These are phyloP conservation scores for Colletotrichum simmondsii DNA, from an alignment of 2,329 filamentous ascomycete genomes.

Conservation along the genomic window DNA sequence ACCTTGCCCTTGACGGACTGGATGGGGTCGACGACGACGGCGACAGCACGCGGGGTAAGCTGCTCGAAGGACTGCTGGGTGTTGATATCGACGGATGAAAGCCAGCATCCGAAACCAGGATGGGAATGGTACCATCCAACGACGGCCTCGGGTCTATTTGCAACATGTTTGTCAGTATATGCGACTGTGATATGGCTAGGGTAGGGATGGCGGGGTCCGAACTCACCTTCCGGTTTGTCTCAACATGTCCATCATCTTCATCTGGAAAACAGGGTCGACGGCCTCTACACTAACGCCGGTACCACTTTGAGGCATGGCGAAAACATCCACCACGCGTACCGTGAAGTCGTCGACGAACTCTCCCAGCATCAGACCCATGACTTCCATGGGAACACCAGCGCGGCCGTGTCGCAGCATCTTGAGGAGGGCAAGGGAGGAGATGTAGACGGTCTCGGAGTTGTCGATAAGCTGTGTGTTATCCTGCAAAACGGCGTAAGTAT, in stretches of 20 bases:
- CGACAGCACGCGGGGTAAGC: slow-evolving; percentile 94
- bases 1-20: slow-evolving; percentile 99
- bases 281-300: slow-evolving; percentile 98
- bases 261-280: slow-evolving; percentile 98
- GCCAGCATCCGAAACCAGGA: slow-evolving; percentile 98
- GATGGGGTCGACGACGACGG: slow-evolving; percentile 97
- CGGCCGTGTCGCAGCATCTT: slow-evolving; percentile 99
- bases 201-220: slow-evolving; percentile 12
- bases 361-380: slow-evolving; percentile 99
- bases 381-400: slow-evolving; percentile 98
- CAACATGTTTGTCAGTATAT: slow-evolving; percentile 17
- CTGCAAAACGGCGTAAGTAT: slow-evolving; percentile 54
- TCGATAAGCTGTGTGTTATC: slow-evolving; percentile 94
- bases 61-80: slow-evolving; percentile 99
- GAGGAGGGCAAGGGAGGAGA: slow-evolving; percentile 93
- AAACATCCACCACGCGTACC: slow-evolving; percentile 97
- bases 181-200: neutral
- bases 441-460: slow-evolving; percentile 99
- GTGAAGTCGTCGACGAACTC: slow-evolving; percentile 99
- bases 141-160: slow-evolving; percentile 86
- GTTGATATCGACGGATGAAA: slow-evolving; percentile 99
- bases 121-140: slow-evolving; percentile 99
- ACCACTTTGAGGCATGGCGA: slow-evolving; percentile 98
- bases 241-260: slow-evolving; percentile 99
- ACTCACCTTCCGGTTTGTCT: slow-evolving; percentile 92